phyloP scores from a whole-genome alignment of 2,329 filamentous ascomycete species.

The Esteya vermicola region DNA sequence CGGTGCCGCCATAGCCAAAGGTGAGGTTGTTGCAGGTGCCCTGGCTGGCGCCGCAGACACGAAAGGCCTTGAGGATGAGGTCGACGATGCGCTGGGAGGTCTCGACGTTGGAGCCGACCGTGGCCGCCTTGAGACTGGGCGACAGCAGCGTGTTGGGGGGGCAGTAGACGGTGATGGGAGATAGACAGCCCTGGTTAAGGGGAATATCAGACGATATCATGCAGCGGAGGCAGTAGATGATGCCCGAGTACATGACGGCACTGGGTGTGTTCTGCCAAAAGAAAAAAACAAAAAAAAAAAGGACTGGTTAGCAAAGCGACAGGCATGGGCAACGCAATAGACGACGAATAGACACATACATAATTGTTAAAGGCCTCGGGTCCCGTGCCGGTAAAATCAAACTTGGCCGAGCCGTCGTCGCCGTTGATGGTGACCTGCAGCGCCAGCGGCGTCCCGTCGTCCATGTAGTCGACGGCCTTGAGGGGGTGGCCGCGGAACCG shows the following conservation, averaged over 20 bases:
- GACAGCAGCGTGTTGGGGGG: conserved; percentile 19
- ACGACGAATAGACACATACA: too few relatives aligned
- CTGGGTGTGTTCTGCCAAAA: conserved; percentile 1
- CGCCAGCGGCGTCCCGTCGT: conserved; percentile 22
- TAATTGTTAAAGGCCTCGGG: conserved; percentile 10
- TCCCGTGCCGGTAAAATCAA: conserved; percentile 22
- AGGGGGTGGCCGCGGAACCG: conserved; percentile 23
- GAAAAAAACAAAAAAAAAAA: too few relatives aligned
- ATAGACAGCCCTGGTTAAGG: conserved; percentile 23
- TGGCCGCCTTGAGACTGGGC: conserved; percentile 12
- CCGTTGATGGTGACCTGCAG: conserved; percentile 18
- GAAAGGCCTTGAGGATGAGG: conserved; percentile 13
- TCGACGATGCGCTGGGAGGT: conserved; percentile 19
- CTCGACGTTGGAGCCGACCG: conserved; percentile 25
- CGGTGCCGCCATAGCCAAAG: background rate
- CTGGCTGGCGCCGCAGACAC: conserved; percentile 13
- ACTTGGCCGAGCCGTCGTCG: conserved; percentile 17
- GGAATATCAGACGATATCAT: conserved; percentile 21
- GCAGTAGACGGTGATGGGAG: conserved; percentile 17
- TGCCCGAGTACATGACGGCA: conserved; percentile 12
- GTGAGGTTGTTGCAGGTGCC: conserved; percentile 18
- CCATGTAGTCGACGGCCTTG: conserved; percentile 22
- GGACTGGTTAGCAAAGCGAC: too few relatives aligned
- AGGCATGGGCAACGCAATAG: too few relatives aligned
- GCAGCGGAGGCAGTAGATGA: conserved; percentile 22